Evolutionary conservation across 257 asterid genomes (phyloP), one percentile per base, ranked within the genome.

Genomic region (Avicennia marina): DNA sequence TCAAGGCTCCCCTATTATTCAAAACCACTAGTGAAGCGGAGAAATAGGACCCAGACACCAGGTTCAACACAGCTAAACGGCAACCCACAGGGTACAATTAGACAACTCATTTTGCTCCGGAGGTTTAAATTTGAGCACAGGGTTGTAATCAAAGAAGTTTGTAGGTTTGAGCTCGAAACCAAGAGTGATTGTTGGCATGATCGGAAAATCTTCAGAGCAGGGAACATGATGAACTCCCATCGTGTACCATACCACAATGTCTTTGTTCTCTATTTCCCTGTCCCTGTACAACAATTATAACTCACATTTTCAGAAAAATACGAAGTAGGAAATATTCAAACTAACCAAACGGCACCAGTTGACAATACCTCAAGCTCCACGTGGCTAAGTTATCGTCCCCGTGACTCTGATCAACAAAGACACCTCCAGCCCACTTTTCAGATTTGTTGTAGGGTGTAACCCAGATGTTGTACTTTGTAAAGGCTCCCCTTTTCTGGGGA

Each of bases 111-210:
- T 29, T 2, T 2, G 5, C 33, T 29, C 33, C 33, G 25, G 40
- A 13, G 74, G 27, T 44, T 66, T 56, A 8, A 65, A 63, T 55
- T 65, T 71, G 45, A 78, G 75, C 20, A 72, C 62, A 0, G 90
- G 86, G 69, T 82, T 76, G 21, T 62, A 65, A 24, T 76, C 80
- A 49, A 78, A 81, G 74, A 81, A 81, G 68, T 78, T 81, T 3
- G 71, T 12, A 0, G 86, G 81, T 49, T 60, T 69, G 6, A 82
- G 72, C 69, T 74, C 81, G 39, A 78, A 74, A 3, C 46, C 46
- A 9, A n/a, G 24, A 2, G 66, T 74, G 15, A 68, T 0, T 4
- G 81, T 71, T 13, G 81, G 81, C 78, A 74, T 78, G 1, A 78
- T 56, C 10, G 84, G 84, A 29, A 38, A 78, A 68, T 78, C 81